Conservation (phyloP, 495 filamentous ascomycete species). For the Hypoxylon fuscum region DNA sequence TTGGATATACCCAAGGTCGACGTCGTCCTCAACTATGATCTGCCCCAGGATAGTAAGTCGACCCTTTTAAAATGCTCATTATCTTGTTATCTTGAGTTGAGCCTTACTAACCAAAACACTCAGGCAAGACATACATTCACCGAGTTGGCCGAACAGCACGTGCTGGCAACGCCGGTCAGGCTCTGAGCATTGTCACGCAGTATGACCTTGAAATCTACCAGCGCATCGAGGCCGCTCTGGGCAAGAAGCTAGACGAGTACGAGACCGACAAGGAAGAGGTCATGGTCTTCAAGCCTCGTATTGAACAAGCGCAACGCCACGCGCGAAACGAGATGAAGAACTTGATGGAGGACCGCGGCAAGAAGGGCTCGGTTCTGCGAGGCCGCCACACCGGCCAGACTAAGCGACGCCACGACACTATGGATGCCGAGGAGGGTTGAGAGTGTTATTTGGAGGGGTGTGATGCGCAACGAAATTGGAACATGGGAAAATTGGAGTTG, state of each 20-base stretch:
- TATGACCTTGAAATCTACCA: slow-evolving; percentile 91
- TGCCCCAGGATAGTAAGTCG: slow-evolving; percentile 71
- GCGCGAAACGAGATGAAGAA: slow-evolving; percentile 86
- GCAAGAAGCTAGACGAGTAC: slow-evolving; percentile 76
- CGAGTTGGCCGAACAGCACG: slow-evolving; percentile 92
- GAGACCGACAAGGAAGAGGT: slow-evolving; percentile 80
- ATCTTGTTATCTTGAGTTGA: background rate
- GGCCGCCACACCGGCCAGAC: slow-evolving; percentile 56
- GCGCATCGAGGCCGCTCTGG: slow-evolving; percentile 83
- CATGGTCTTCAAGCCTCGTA: slow-evolving; percentile 80
- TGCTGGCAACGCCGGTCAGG: slow-evolving; percentile 86
- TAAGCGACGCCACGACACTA: slow-evolving; percentile 74
- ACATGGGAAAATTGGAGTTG: too few species aligned
- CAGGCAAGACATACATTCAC: slow-evolving; percentile 94
- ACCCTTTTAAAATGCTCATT: background rate
- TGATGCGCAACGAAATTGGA: too few species aligned
- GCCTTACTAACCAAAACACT: slow-evolving; percentile 8
- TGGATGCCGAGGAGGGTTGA: slow-evolving; percentile 85
- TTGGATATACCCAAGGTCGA: slow-evolving; percentile 95
- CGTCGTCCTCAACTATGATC: slow-evolving; percentile 85
- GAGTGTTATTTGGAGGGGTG: too few species aligned
- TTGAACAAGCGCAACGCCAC: slow-evolving; percentile 84
- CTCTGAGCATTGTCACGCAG: slow-evolving; percentile 84
- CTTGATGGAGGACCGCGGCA: slow-evolving; percentile 78
- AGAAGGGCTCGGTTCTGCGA: slow-evolving; percentile 66